Conservation (phyloP, 306 rosid genomes). For the Hippophae tibetana region DNA sequence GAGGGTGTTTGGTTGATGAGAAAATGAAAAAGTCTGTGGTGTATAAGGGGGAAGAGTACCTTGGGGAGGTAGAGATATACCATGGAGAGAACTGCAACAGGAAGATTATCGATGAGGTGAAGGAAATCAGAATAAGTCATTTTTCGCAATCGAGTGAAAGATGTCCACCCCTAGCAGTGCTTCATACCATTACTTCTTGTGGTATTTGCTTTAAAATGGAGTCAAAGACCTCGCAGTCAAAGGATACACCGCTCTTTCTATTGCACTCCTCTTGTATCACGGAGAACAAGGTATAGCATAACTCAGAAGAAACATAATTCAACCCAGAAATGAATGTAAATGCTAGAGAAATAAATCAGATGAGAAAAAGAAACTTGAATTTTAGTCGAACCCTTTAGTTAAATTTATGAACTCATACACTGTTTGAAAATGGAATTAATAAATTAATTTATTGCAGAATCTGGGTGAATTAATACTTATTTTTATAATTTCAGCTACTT, state of each 20-base stretch:
- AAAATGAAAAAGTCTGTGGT: conserved; percentile 76
- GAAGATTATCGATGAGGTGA: conserved; percentile 43
- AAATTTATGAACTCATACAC: too few relatives aligned
- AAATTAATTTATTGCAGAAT: too few relatives aligned
- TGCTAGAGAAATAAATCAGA: background rate
- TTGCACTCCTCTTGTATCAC: conserved; percentile 97
- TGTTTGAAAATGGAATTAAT: too few relatives aligned
- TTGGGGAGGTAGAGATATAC: conserved; percentile 87
- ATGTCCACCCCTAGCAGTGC: conserved; percentile 98
- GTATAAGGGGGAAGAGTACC: conserved; percentile 70
- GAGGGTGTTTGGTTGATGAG: conserved; percentile 23
- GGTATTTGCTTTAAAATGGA: conserved; percentile 99
- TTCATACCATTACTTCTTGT: conserved; percentile 64
- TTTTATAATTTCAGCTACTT: too few relatives aligned
- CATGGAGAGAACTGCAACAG: conserved; percentile 51
- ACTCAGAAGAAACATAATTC: conserved; percentile 20
- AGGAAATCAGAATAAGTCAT: conserved; percentile 83
- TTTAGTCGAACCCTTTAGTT: too few relatives aligned
- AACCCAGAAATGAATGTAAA: background rate
- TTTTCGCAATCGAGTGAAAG: conserved; percentile 95
- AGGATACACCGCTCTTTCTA: conserved; percentile 67
- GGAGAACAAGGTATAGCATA: conserved; percentile 91
- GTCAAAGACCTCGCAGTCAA: conserved; percentile 70
- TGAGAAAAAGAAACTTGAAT: too few relatives aligned
- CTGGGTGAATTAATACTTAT: too few relatives aligned